A percentile compares a stretch with the other conserved stretches of the same genome.
These are phyloP conservation scores for Astrothelium subdiscretum DNA, from an alignment of 495 filamentous ascomycete species.

Conservation along the genomic window DNA sequence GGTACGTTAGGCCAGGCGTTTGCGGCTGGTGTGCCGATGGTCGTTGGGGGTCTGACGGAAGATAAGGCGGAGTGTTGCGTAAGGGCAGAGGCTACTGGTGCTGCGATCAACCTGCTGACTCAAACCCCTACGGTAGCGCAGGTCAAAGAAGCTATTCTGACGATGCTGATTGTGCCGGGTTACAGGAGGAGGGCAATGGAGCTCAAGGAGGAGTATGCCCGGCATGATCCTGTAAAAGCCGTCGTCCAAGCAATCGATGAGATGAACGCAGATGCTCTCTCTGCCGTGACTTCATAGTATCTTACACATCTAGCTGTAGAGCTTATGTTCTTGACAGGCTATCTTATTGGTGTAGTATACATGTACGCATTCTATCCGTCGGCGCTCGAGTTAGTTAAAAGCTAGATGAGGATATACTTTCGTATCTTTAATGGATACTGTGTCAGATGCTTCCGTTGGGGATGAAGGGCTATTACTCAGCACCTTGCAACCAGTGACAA, in stretches of 20 bases:
- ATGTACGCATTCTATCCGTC: too few species aligned
- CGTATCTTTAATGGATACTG: too few species aligned
- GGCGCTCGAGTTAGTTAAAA: too few species aligned
- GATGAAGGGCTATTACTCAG: too few species aligned
- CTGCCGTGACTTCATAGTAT: neutral
- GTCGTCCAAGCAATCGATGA: neutral
- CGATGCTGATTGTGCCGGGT: neutral
- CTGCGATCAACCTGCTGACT: neutral
- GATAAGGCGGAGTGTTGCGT: constrained; percentile 1
- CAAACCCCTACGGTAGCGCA: neutral
- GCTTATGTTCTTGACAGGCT: too few species aligned
- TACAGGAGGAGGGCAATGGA: neutral
- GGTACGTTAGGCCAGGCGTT: constrained; percentile 1
- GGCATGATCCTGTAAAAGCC: neutral
- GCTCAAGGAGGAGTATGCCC: constrained; percentile 3
- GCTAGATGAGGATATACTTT: too few species aligned
- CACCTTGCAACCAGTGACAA: too few species aligned
- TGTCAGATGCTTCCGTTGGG: too few species aligned
- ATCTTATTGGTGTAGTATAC: too few species aligned
- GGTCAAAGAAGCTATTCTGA: neutral
- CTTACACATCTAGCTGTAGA: neutral
- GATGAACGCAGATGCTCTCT: neutral
- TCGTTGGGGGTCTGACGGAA: neutral
- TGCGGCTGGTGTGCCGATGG: neutral
- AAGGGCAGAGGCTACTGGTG: neutral